Conservation (phyloP, 108 stramenopile species). For the Cyclotella sp. region DNA sequence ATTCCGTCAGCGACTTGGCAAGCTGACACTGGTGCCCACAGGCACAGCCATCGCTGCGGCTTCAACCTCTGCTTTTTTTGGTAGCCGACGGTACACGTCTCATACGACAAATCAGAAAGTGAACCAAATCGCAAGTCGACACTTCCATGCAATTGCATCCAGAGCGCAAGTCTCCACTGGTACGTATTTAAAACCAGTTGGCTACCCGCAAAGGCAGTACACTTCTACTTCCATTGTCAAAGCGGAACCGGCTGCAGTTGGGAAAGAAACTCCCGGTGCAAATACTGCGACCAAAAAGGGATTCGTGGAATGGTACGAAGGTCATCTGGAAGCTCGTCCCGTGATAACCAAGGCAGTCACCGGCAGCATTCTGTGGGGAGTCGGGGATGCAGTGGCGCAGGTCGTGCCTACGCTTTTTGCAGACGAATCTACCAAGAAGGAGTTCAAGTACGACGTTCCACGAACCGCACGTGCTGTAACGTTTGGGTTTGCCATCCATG, state of each 20-base stretch:
- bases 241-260: conserved; percentile 3
- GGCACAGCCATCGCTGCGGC: conserved; percentile 29
- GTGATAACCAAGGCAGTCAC: conserved; percentile 69
- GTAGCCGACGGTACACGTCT: conserved; percentile 18
- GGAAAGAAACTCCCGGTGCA: background rate
- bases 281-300: conserved; percentile 17
- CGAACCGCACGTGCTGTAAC: conserved; percentile 64
- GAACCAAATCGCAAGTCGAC: conserved; percentile 12
- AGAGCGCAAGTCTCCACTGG: background rate
- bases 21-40: conserved; percentile 10
- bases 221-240: conserved; percentile 1
- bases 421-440: conserved; percentile 27
- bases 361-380: conserved; percentile 69
- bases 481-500: conserved; percentile 79
- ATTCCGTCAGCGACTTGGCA: conserved; percentile 17
- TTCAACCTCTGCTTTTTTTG: conserved; percentile 21
- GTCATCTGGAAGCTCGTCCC: conserved; percentile 59
- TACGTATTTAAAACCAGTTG: background rate
- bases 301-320: conserved; percentile 79
- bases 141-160: conserved; percentile 12
- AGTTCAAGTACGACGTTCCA: conserved; percentile 59
- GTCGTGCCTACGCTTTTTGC: conserved; percentile 54
- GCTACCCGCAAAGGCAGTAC: background rate
- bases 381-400: conserved; percentile 81
- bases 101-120: conserved; percentile 20